Evolutionary conservation across 2,329 filamentous ascomycete genomes (phyloP).

Genomic region (Knufia petricola): DNA sequence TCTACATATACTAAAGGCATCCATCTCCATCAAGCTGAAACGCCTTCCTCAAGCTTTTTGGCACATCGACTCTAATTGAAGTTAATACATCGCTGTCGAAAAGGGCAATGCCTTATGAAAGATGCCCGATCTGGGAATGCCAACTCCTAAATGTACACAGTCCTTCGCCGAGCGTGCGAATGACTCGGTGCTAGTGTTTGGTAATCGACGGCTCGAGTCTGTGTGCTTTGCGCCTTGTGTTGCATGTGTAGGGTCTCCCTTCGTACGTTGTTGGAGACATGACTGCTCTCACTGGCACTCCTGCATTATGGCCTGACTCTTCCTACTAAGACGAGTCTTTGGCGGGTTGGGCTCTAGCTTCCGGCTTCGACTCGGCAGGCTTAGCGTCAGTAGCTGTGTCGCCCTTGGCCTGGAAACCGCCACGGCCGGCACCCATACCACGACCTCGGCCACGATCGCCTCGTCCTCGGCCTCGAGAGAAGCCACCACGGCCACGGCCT

Average conservation of each 20-base stretch:
- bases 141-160: constrained; percentile 8
- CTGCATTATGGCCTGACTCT: background rate
- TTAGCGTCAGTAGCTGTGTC: constrained; percentile 38
- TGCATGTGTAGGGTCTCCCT: background rate
- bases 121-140: background rate
- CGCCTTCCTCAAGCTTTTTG: background rate
- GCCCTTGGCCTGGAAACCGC: constrained; percentile 51
- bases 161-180: background rate
- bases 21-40: background rate
- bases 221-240: constrained; percentile 1
- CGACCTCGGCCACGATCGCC: constrained; percentile 48
- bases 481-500: constrained; percentile 49
- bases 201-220: background rate
- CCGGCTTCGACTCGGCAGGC: constrained; percentile 24
- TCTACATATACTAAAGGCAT: background rate
- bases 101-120: background rate
- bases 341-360: background rate
- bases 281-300: background rate
- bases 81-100: constrained; percentile 6
- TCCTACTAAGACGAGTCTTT: constrained; percentile 10
- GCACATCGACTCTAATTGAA: constrained; percentile 4
- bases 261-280: background rate
- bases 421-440: constrained; percentile 49
- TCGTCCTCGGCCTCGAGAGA: constrained; percentile 45
- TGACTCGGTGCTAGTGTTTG: background rate